Base-by-base conservation (phyloP, 1,284 basidiomycete species). In the Cutaneotrichosporon daszewskae region DNA sequence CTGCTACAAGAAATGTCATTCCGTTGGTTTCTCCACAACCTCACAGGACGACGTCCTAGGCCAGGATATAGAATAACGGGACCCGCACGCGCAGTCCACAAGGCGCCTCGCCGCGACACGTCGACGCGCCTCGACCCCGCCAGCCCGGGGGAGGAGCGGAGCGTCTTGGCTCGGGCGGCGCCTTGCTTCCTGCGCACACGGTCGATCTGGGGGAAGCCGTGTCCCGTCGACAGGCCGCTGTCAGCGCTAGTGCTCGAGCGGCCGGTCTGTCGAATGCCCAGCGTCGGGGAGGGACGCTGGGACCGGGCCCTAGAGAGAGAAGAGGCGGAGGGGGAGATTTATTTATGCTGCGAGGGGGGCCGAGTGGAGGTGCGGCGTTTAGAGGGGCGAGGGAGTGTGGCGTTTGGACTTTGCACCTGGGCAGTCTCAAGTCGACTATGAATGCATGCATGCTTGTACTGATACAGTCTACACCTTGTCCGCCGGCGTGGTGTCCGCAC, bases 1-100 rank as follows among this genome's bases (percentile, higher is more conserved):
- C 6, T 31, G 29, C 23, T 29, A 19, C 19, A 26, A 35, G 5
- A 27, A 37, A 44, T 54, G 52, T 54, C 52, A 39, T 34, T 46
- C 48, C 52, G 52, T 54, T 54, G 52, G 52, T 54, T 54, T 54
- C 48, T 54, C 52, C 52, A 54, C 47, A 54, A 54, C 52, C 52
- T 54, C 45, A 54, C 23, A 13, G 52, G 52, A 47, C 52, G 38
- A 54, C 48, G 52, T 47, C 52, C 52, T 54, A 54, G 52, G 52
- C 52, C 52, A 54, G 52, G 52, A 54, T 49, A 54, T 50, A 54
- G 52, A 54, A 54, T 54, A 54, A 54, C 52, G 52, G 51, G 46
- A 39, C 31, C 46, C 43, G 39, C 27, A 20, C 33, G 26, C 26
- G 3, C 12, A 13, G 34, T 11, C 11, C 28, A 12, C 29, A n/a